Base-by-base conservation (phyloP, 495 filamentous ascomycete species). In the Emericellopsis terricola region DNA sequence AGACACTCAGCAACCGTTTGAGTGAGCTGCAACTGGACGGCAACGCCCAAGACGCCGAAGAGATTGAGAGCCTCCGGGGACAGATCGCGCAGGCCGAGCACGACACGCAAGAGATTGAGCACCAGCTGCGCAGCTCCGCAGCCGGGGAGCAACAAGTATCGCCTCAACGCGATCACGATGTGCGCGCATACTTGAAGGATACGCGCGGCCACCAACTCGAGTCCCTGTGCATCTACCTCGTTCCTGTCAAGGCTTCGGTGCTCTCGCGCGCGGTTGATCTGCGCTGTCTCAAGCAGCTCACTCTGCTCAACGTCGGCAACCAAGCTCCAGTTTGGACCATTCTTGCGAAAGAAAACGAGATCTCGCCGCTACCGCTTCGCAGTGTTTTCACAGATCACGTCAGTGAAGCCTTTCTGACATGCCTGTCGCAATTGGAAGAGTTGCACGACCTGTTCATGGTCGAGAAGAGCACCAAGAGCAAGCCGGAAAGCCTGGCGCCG, bases 331-430 rank as follows among this genome's bases (percentile, higher is more conserved):
- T 76, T 38, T 78, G 72, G 72, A 46, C 52, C 9, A 40, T 64
- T 13, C 45, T 78, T 29, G 48, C 51, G 15, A 60, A 57, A 31
- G 50, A 69, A 37, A 69, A 73, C 42, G 59, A 56, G 34, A 33
- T 55, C 16, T 43, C 49, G 4, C 61, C 63, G 0, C 49, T 73
- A 20, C 49, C 59, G 4, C 50, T 78, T 10, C 52, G 58, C 24
- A 65, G 62, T 33, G 64, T 78, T 17, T 62, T 66, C 41, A 76
- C 69, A 3, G 72, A 78, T 40, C 64, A 76, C 37, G 68, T 74
- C 13, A 64, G 65, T 2, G 29, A 45, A 8, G 42, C 42, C 1
- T 73, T 78, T 35, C 39, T 74, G 19, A 51, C 47, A 0, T 62
- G 69, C 21, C 46, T 71, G 2, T 48, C 56, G 5, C 53, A 63